phyloP scores from a whole-genome alignment of 2,329 filamentous ascomycete species.

The Penicillium brasilianum region DNA sequence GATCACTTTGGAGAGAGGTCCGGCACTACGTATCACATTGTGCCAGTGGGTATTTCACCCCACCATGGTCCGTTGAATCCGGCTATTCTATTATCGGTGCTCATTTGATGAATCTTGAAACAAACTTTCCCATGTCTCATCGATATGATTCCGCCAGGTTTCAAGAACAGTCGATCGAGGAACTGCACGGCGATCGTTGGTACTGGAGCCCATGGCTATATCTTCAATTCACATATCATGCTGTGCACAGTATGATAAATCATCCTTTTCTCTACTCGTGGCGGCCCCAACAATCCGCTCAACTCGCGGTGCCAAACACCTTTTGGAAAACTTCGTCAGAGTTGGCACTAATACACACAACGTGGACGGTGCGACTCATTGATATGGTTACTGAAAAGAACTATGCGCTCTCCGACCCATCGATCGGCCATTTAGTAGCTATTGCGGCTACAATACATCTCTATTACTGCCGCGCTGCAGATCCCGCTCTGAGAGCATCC shows the following conservation, averaged over 20 bases:
- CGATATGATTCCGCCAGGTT: slow-evolving; percentile 59
- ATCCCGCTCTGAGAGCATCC: slow-evolving; percentile 36
- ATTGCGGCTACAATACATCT: slow-evolving; percentile 60
- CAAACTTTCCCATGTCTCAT: slow-evolving; percentile 52
- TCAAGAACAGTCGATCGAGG: slow-evolving; percentile 54
- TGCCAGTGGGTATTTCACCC: slow-evolving; percentile 52
- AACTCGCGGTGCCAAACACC: slow-evolving; percentile 58
- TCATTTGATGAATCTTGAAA: slow-evolving; percentile 57
- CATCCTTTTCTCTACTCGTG: slow-evolving; percentile 51
- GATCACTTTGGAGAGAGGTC: slow-evolving; percentile 56
- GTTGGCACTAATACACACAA: slow-evolving; percentile 56
- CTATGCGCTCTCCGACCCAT: slow-evolving; percentile 55
- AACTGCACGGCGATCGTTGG: slow-evolving; percentile 41
- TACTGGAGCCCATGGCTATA: slow-evolving; percentile 42
- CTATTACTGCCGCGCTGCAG: slow-evolving; percentile 59
- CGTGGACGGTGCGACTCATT: slow-evolving; percentile 60
- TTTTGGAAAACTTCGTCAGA: slow-evolving; percentile 60
- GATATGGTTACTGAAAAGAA: slow-evolving; percentile 59
- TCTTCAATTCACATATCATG: slow-evolving; percentile 39
- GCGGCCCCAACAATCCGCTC: slow-evolving; percentile 56
- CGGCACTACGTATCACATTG: slow-evolving; percentile 55
- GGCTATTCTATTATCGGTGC: slow-evolving; percentile 57
- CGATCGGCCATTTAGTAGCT: slow-evolving; percentile 56
- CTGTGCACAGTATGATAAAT: slow-evolving; percentile 38
- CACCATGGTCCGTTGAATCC: slow-evolving; percentile 58